Evolutionary conservation across 108 stramenopile species (phyloP).

Genomic region (Cyclotella sp.): DNA sequence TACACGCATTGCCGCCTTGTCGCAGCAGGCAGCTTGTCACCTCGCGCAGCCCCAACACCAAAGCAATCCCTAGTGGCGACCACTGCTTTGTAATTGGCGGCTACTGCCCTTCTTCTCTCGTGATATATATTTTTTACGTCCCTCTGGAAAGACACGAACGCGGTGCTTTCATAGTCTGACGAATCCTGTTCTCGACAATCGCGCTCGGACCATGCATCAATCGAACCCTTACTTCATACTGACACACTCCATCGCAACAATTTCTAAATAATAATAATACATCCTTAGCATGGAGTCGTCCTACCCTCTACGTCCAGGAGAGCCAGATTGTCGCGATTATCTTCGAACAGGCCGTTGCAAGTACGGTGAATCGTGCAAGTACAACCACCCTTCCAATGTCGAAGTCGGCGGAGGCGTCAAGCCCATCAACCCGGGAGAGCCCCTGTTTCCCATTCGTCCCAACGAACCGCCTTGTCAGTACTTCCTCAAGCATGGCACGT

Average conservation of each 20-base stretch:
- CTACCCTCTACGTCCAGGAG: constrained; percentile 66
- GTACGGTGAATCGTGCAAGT: constrained; percentile 93
- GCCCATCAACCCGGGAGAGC: constrained; percentile 76
- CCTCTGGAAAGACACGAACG: too few species aligned
- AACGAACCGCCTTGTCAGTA: constrained; percentile 90
- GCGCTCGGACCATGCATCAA: too few species aligned
- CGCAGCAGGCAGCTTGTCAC: too few species aligned
- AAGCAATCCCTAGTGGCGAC: too few species aligned
- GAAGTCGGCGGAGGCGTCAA: constrained; percentile 88
- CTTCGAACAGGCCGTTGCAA: constrained; percentile 92
- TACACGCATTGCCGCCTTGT: too few species aligned
- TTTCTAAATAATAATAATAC: not conserved
- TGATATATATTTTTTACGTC: too few species aligned
- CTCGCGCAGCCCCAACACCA: too few species aligned
- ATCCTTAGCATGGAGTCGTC: constrained; percentile 22
- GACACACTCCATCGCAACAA: not conserved
- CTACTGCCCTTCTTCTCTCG: too few species aligned
- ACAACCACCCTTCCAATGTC: constrained; percentile 88
- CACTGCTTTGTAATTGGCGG: too few species aligned
- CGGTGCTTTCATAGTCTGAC: too few species aligned
- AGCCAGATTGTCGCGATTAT: constrained; percentile 86
- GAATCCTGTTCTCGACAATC: too few species aligned
- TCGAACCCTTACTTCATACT: too few species aligned
- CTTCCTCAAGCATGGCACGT: constrained; percentile 92
- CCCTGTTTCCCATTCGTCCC: constrained; percentile 85